Base-by-base conservation (phyloP, 2,329 filamentous ascomycete species). In the Taxawa tesnikishii region DNA sequence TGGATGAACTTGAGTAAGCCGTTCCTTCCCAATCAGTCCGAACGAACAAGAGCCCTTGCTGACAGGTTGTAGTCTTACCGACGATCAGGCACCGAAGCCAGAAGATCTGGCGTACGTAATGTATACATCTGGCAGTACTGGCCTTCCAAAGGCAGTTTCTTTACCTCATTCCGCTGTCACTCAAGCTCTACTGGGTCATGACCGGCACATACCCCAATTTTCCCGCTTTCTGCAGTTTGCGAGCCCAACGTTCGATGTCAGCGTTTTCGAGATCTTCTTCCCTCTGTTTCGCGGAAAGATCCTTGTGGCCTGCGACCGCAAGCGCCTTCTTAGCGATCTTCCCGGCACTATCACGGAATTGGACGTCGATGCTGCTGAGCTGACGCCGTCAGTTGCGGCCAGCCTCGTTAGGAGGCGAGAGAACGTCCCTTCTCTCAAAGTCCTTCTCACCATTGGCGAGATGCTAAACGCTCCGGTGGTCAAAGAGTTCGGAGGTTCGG, bases 221-320 rank as follows among this genome's bases (percentile, higher is more conserved):
- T 63, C 64, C 11, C 72, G 84, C 28, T 94, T 94, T 51, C 68
- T 94, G 1, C 87, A 94, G 51, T 94, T 94, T 53, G 87, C 87
- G 4, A 79, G 84, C 3, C 83, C 87, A 1, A 94, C 85, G 0
- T 94, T 94, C 50, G 87, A 94, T 54, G 87, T 94, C 6, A 93
- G 83, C 0, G 79, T 94, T 5, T 94, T 94, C 51, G 87, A 94
- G 51, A 87, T 92, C 5, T 94, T 94, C 64, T 94, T 94, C 42
- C 81, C 87, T 0, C 61, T 87, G 11, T 79, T 76, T 39, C 67
- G 83, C 36, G 80, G 80, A 3, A 63, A 62, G 14, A 93, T 83
- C 0, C 60, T 94, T 2, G 72, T 88, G 29, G 71, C 73, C 34
- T 83, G 78, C 42, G 68, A 75, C 34, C 72, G 85, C 16, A 62